Evolutionary conservation across 2,329 filamentous ascomycete species (phyloP), one percentile per base, ranked within the genome.

Genomic region (Coniochaeta prunicola): DNA sequence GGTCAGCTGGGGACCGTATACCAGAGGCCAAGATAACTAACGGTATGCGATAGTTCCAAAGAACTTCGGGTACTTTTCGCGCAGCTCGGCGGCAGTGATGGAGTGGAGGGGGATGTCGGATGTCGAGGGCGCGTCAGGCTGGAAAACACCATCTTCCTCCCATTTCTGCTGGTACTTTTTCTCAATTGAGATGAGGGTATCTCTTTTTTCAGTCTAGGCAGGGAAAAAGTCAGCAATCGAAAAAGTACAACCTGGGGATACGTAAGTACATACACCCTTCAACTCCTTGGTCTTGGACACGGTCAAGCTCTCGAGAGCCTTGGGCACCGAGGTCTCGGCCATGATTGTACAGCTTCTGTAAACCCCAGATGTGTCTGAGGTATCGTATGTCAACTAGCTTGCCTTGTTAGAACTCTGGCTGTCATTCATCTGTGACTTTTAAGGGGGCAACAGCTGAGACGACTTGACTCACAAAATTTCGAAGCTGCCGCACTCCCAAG

Each of bases 81-180:
- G 90, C 64, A 96, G 80, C 68, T 94, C 87, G 63, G 84, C 84
- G 60, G 90, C 80, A 56, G 87, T 80, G 66, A 92, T 86, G 61
- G 88, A 86, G 69, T 88, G 82, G 65, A 89, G 85, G 61, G 91
- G 89, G 63, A 92, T 83, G 66, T 97, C 92, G 63, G 82, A 76
- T 57, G 86, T 85, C 21, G 89, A 86, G 34, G 94, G 94, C 26
- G 94, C 92, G 74, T 97, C 80, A 67, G 87, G 82, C 74, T 97
- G 83, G 82, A 97, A 99, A 66, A 96, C 78, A 63, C 82, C 82
- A 66, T 85, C 79, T 60, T 90, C 80, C 69, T 88, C 84, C 91
- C 91, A 96, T 83, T 87, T 80, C 70, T 87, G 78, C 77, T 97
- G 93, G 76, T 96, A 97, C 71, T 92, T 92, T 78, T 67, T 96